These are phyloP conservation scores for Nicotiana paniculata DNA, from an alignment of 257 asterid species.

Conservation along the genomic window DNA sequence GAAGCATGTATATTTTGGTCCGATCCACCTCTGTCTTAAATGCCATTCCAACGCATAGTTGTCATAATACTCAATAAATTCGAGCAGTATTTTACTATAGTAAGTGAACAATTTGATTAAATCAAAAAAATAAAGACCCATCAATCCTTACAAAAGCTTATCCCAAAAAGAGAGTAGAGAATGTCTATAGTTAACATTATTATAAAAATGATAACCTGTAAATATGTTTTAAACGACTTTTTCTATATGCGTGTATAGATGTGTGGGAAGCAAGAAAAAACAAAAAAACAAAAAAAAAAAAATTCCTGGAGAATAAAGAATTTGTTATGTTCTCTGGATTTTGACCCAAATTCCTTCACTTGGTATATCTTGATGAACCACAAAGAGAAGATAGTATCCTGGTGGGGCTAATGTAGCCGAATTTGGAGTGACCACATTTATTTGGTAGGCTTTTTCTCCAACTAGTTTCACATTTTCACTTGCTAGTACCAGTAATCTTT, in stretches of 20 bases:
- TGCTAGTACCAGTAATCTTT: constrained; percentile 15
- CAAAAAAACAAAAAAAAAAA: neutral
- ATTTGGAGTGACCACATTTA: constrained; percentile 10
- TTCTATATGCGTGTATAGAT: neutral
- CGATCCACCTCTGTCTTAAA: neutral
- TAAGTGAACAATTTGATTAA: neutral
- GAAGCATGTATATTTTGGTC: neutral
- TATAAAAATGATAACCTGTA: neutral
- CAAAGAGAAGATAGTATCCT: constrained; percentile 12
- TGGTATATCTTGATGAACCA: constrained; percentile 23
- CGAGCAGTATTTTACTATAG: neutral
- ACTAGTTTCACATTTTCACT: constrained; percentile 1
- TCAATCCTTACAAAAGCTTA: neutral
- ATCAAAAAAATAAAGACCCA: neutral
- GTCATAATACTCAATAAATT: neutral
- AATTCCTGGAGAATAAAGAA: neutral
- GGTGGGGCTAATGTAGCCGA: constrained; percentile 15
- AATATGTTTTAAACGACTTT: neutral
- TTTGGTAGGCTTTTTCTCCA: constrained; percentile 1
- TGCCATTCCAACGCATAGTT: neutral
- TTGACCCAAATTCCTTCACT: constrained; percentile 21
- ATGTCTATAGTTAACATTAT: neutral
- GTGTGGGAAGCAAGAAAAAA: neutral
- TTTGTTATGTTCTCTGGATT: constrained; percentile 1
- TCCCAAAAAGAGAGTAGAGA: neutral